Base-by-base conservation (phyloP, 2,329 filamentous ascomycete species). In the Phialocephala sp. region DNA sequence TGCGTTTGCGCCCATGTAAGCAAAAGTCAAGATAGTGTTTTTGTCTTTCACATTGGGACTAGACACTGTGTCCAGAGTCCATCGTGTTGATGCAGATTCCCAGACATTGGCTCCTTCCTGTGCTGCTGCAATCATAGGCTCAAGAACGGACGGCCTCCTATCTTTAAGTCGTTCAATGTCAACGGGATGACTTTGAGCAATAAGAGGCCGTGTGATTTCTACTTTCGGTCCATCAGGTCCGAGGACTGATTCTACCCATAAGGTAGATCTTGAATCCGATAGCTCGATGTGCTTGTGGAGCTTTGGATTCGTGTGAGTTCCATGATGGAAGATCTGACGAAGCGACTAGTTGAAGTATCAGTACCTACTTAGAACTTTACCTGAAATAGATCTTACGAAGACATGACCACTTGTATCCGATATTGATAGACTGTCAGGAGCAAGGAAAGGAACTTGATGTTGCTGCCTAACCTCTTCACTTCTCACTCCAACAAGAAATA, bases 1-100 rank as follows among this genome's bases (percentile, higher is more conserved):
- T 50, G 94, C 93, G 74, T 97, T 87, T 54, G 92, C 87, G 0
- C 93, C 89, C 87, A 97, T 96, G 69, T 89, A 87, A 0, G 94
- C 94, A 73, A 97, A 85, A 56, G 84, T 92, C 70, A 97, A 75
- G 9, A 98, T 84, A 0, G 92, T 97, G 67, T 89, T 84, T 78
- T 92, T 95, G 77, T 97, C 91, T 4, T 90, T 91, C 56, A 96
- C 81, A 76, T 97, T 89, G 1, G 94, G 94, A 0, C 88, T 90
- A 0, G 87, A 76, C 0, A 97, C 81, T 36, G 64, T 41, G 52
- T 68, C 64, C 11, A 64, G 8, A 27, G 37, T 57, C 66, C 66
- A 68, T 32, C 54, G 35, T 5, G 27, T 20, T n/a, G 59, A 36
- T n/a, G 41, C 2, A 4, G 22, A 35, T 12, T 14, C 43, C 60